Percentiles rank a stretch among this genome's conserved stretches.
These are phyloP conservation scores for Epichloe coenophiala DNA, from an alignment of 2,329 filamentous ascomycete species.

Conservation along the genomic window DNA sequence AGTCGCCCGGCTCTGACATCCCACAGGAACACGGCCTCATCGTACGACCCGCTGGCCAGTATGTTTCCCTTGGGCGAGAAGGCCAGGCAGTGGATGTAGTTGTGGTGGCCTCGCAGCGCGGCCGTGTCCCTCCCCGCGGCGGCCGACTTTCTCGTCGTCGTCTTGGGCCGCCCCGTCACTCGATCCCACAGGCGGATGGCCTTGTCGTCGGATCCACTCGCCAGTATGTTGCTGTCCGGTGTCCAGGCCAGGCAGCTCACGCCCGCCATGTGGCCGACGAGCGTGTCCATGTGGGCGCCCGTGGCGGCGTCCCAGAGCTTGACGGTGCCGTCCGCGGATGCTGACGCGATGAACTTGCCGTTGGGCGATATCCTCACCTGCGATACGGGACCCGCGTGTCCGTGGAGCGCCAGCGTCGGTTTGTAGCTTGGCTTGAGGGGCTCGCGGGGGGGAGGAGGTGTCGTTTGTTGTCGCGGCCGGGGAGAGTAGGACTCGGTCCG, in stretches of 20 bases:
- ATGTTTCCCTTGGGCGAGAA: slow-evolving; percentile 99
- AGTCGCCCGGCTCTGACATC: slow-evolving; percentile 77
- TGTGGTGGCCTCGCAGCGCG: slow-evolving; percentile 75
- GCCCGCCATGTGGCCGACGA: slow-evolving; percentile 87
- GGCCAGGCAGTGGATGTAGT: slow-evolving; percentile 86
- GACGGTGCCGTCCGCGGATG: slow-evolving; percentile 77
- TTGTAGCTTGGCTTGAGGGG: slow-evolving; percentile 52
- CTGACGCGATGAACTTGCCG: slow-evolving; percentile 77
- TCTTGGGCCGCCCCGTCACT: slow-evolving; percentile 43
- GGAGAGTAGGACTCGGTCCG: slow-evolving; percentile 9
- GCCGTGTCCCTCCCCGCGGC: slow-evolving; percentile 28
- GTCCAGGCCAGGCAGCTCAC: slow-evolving; percentile 91
- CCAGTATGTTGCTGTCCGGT: slow-evolving; percentile 74
- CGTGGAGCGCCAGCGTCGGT: slow-evolving; percentile 56
- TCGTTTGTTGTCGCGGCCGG: slow-evolving; percentile 13
- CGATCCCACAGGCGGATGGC: slow-evolving; percentile 85
- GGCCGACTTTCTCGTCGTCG: slow-evolving; percentile 26
- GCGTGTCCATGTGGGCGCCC: slow-evolving; percentile 69
- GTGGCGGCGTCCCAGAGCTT: slow-evolving; percentile 80
- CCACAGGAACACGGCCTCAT: slow-evolving; percentile 95
- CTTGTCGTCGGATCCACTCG: slow-evolving; percentile 92
- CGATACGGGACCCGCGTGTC: slow-evolving; percentile 68
- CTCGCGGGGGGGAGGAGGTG: slow-evolving; percentile 30
- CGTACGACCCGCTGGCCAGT: slow-evolving; percentile 86
- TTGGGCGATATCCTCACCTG: slow-evolving; percentile 86